Conservation (phyloP, 2,329 filamentous ascomycete species). For the Fusarium sp. region DNA sequence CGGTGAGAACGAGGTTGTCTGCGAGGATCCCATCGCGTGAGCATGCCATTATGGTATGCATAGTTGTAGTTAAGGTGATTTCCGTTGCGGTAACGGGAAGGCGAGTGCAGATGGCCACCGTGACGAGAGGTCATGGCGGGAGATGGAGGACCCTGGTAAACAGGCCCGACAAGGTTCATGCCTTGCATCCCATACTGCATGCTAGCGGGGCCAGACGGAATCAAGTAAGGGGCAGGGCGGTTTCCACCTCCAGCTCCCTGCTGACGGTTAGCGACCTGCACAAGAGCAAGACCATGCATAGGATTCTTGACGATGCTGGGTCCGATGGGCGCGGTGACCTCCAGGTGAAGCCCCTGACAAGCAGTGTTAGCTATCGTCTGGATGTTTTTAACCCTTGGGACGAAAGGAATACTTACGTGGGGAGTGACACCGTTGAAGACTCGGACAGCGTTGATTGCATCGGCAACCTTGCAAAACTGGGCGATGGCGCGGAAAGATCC, state of each 20-base stretch:
- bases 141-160: conserved; percentile 48
- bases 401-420: conserved; percentile 37
- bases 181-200: conserved; percentile 43
- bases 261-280: conserved; percentile 16
- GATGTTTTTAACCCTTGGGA: background rate
- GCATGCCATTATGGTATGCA: background rate
- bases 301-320: background rate
- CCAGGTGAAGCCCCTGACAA: conserved; percentile 39
- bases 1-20: conserved; percentile 2
- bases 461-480: conserved; percentile 63
- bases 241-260: conserved; percentile 6
- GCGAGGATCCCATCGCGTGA: conserved; percentile 35
- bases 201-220: conserved; percentile 43
- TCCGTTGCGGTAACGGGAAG: background rate
- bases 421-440: conserved; percentile 44
- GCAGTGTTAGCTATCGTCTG: background rate
- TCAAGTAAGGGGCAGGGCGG: conserved; percentile 46
- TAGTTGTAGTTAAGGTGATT: background rate
- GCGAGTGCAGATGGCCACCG: conserved; percentile 26
- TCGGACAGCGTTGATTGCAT: conserved; percentile 54
- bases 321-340: conserved; percentile 24
- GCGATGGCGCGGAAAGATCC: conserved; percentile 59
- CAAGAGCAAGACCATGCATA: conserved; percentile 35
- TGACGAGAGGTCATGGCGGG: conserved; percentile 49
- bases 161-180: conserved; percentile 43